phyloP scores from a whole-genome alignment of 371 early-diverging fungal species.

The Mortierella sp. region DNA sequence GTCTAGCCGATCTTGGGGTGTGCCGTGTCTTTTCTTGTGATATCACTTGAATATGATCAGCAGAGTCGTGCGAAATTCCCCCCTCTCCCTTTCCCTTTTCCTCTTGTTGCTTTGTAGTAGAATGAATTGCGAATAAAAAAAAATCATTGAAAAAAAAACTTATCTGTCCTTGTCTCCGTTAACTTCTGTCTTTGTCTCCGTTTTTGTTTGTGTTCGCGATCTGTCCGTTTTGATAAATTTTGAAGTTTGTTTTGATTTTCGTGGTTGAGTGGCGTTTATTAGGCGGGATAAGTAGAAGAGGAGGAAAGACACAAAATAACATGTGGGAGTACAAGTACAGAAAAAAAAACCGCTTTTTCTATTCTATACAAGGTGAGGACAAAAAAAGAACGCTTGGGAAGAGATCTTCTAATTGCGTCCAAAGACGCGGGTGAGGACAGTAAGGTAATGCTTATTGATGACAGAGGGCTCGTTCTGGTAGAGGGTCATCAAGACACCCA shows the following conservation, averaged over 20 bases:
- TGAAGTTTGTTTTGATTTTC: too few relatives aligned
- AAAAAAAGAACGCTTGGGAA: background rate
- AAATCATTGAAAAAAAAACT: background rate
- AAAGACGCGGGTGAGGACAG: conserved; percentile 83
- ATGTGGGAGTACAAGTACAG: background rate
- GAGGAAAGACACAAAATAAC: too few relatives aligned
- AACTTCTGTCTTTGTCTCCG: background rate
- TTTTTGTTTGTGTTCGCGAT: background rate
- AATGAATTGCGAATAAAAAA: background rate
- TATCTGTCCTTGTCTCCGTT: background rate
- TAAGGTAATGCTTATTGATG: conserved; percentile 81
- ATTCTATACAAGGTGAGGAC: background rate
- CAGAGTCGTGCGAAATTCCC: conserved; percentile 43
- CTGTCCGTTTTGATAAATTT: background rate
- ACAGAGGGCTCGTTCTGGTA: conserved; percentile 85
- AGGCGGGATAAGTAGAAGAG: too few relatives aligned
- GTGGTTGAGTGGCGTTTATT: too few relatives aligned
- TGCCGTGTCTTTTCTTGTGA: conserved; percentile 15
- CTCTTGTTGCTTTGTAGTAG: background rate
- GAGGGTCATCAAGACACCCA: conserved; percentile 85
- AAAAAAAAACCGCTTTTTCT: background rate
- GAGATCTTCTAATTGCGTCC: conserved; percentile 67
- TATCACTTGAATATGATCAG: conserved; percentile 2
- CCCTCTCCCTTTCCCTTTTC: background rate
- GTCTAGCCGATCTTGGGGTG: conserved; percentile 23